These are phyloP conservation scores for Aspergillus sp. DNA, from an alignment of 2,329 filamentous ascomycete genomes.

Conservation along the genomic window DNA sequence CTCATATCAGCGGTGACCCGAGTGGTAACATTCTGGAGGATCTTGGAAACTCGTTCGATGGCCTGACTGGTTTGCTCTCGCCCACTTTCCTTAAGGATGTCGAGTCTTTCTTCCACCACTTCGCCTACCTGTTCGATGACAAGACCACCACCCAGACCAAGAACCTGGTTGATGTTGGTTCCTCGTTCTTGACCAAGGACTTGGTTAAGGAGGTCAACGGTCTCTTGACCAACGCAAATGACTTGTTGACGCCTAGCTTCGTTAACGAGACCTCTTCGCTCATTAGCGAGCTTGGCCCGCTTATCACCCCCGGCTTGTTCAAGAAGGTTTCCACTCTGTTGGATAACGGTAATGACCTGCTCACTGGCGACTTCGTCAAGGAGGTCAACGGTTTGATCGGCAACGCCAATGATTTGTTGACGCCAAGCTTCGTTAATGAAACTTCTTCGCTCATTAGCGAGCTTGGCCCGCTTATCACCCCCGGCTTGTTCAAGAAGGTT, in stretches of 20 bases:
- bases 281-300: conserved; percentile 1
- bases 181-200: conserved; percentile 10
- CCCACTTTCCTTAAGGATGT: conserved; percentile 25
- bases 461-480: conserved; percentile 10
- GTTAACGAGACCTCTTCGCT: conserved; percentile 1
- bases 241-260: conserved; percentile 3
- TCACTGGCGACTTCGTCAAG: conserved; percentile 15
- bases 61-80: conserved; percentile 20
- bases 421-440: conserved; percentile 8
- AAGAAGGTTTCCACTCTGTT: conserved; percentile 1
- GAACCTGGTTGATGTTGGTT: conserved; percentile 19
- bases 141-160: conserved; percentile 27
- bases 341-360: conserved; percentile 2
- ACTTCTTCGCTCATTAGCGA: conserved; percentile 15
- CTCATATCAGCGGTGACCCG: too few species aligned
- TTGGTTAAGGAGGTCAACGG: conserved; percentile 1
- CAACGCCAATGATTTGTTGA: conserved; percentile 9
- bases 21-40: too few species aligned
- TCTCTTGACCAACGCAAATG: conserved; percentile 8
- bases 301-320: conserved; percentile 2
- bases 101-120: conserved; percentile 30
- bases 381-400: conserved; percentile 14
- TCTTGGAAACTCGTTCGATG: conserved; percentile 29
- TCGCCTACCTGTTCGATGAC: conserved; percentile 28
- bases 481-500: conserved; percentile 12